phyloP scores from a whole-genome alignment of 768 basidiomycete genomes.

The Mycena alexandri region DNA sequence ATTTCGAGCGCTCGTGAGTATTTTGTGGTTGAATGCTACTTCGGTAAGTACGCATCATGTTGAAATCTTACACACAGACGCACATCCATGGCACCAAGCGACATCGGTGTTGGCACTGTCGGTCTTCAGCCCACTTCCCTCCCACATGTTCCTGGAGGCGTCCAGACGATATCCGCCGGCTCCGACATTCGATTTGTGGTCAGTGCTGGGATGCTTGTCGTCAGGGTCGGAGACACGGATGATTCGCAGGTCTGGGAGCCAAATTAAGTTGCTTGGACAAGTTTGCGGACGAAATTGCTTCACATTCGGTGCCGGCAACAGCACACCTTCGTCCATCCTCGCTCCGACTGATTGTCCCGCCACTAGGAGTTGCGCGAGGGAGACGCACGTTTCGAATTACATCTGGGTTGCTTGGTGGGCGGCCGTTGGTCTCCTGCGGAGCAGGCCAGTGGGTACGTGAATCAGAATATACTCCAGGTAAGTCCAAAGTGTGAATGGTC shows the following conservation, averaged over 20 bases:
- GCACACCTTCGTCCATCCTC: conserved; percentile 77
- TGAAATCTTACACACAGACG: conserved; percentile 36
- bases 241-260: conserved; percentile 67
- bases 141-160: conserved; percentile 82
- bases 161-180: conserved; percentile 78
- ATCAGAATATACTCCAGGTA: conserved; percentile 51
- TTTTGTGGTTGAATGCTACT: conserved; percentile 78
- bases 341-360: conserved; percentile 75
- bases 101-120: conserved; percentile 85
- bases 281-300: conserved; percentile 35
- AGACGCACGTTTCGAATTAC: conserved; percentile 69
- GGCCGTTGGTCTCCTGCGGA: conserved; percentile 51
- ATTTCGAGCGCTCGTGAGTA: conserved; percentile 83
- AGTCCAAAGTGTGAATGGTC: conserved; percentile 31
- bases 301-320: conserved; percentile 86
- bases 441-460: conserved; percentile 50
- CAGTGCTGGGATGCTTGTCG: conserved; percentile 48
- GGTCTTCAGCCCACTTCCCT: conserved; percentile 80
- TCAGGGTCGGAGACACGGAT: conserved; percentile 68
- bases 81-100: conserved; percentile 82
- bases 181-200: conserved; percentile 67
- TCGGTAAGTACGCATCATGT: conserved; percentile 1
- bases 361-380: conserved; percentile 67
- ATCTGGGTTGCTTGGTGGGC: conserved; percentile 28
- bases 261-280: background rate